Percentiles rank a stretch among this genome's conserved stretches.
Evolutionary conservation across 495 filamentous ascomycete genomes (phyloP).

Genomic region (Aspergillus mulundensis): DNA sequence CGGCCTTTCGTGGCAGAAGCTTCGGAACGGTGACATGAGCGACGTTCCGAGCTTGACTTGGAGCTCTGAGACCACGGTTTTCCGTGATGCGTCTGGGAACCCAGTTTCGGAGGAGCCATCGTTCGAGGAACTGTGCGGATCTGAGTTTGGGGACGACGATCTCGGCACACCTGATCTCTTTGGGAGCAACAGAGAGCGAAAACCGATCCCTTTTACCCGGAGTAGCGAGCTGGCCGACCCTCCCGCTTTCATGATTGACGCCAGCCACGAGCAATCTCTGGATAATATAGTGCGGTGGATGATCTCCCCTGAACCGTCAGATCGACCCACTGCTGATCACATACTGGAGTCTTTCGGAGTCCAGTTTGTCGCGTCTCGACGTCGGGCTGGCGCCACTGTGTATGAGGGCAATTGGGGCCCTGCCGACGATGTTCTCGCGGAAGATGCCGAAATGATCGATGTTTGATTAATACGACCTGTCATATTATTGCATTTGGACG

Average conservation of each 20-base stretch:
- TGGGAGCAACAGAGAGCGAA: conserved; percentile 23
- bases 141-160: conserved; percentile 45
- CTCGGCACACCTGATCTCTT: conserved; percentile 33
- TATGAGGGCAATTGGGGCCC: conserved; percentile 97
- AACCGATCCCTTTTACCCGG: conserved; percentile 33
- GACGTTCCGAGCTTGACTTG: conserved; percentile 79
- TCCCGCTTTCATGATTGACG: conserved; percentile 81
- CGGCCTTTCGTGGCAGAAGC: conserved; percentile 79
- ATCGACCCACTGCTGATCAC: conserved; percentile 70
- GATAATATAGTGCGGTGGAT: conserved; percentile 86
- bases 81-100: conserved; percentile 72
- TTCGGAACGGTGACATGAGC: conserved; percentile 81
- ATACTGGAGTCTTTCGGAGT: conserved; percentile 65
- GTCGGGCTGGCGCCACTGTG: conserved; percentile 79
- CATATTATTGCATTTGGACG: conserved; percentile 39
- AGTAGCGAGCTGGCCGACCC: conserved; percentile 69
- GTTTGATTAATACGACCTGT: conserved; percentile 45
- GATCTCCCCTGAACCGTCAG: conserved; percentile 69
- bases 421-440: conserved; percentile 63
- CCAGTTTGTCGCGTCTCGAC: conserved; percentile 68
- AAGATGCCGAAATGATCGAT: conserved; percentile 72
- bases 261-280: conserved; percentile 62
- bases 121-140: conserved; percentile 49
- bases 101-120: conserved; percentile 48
- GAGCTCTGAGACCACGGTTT: conserved; percentile 64